phyloP scores from a whole-genome alignment of 352 stramenopile genomes.

The Pythium oligandrum region DNA sequence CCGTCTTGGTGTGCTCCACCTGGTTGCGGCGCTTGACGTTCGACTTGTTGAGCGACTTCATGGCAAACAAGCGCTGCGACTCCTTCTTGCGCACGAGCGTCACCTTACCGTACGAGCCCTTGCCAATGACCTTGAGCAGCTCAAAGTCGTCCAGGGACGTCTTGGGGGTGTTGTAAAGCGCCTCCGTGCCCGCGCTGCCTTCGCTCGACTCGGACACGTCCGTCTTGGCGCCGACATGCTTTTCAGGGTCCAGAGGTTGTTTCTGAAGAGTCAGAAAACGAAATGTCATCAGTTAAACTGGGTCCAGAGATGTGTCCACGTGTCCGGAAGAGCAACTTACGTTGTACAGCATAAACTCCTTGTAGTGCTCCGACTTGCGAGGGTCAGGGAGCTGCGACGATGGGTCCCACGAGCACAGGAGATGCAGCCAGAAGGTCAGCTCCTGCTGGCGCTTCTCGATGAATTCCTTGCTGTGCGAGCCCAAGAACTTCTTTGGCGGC shows the following conservation, averaged over 20 bases:
- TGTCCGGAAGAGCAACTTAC: conserved; percentile 23
- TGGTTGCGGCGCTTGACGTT: conserved; percentile 86
- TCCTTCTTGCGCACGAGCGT: conserved; percentile 81
- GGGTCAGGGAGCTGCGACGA: conserved; percentile 57
- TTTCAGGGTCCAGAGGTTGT: conserved; percentile 52
- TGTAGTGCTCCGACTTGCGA: conserved; percentile 64
- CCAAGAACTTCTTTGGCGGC: conserved; percentile 87
- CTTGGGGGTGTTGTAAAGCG: conserved; percentile 86
- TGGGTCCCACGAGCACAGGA: conserved; percentile 73
- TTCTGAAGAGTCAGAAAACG: conserved; percentile 33
- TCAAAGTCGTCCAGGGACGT: conserved; percentile 91
- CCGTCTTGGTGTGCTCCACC: conserved; percentile 80
- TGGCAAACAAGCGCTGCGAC: conserved; percentile 66
- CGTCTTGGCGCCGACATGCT: conserved; percentile 19
- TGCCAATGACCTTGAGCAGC: conserved; percentile 90
- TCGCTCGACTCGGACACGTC: conserved; percentile 22
- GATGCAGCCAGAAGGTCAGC: conserved; percentile 80
- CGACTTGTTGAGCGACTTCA: conserved; percentile 89
- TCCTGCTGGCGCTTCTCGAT: conserved; percentile 88
- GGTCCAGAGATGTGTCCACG: conserved; percentile 1
- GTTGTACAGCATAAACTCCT: conserved; percentile 77
- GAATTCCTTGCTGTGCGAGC: conserved; percentile 88
- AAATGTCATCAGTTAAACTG: background rate
- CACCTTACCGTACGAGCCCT: conserved; percentile 91
- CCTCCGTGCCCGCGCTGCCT: conserved; percentile 33